Conservation (phyloP, 306 rosid species). For the Lotus japonicus region DNA sequence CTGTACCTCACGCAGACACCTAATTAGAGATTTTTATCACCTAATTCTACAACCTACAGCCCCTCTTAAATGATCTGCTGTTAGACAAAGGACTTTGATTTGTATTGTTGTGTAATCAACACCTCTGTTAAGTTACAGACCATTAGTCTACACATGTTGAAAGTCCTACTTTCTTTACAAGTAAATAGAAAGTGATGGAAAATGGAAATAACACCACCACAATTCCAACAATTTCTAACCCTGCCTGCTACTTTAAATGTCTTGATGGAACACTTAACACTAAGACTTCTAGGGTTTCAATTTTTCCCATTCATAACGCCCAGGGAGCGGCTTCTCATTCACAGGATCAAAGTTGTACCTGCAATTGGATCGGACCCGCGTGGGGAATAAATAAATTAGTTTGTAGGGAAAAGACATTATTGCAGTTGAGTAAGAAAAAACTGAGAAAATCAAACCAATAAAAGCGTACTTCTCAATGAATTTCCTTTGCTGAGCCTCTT, state of each 20-base stretch:
- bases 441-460: neutral
- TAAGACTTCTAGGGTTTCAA: conserved; percentile 40
- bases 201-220: conserved; percentile 89
- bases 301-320: conserved; percentile 85
- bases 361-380: conserved; percentile 34
- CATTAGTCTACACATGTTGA: conserved; percentile 71
- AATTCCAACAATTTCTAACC: conserved; percentile 55
- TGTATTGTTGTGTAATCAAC: conserved; percentile 61
- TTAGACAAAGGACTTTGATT: conserved; percentile 75
- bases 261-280: conserved; percentile 38
- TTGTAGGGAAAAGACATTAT: neutral
- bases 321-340: conserved; percentile 73
- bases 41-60: conserved; percentile 46
- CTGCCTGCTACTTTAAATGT: conserved; percentile 52
- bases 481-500: conserved; percentile 59
- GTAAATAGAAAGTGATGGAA: conserved; percentile 75
- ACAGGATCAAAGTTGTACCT: conserved; percentile 96
- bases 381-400: neutral
- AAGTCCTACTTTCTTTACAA: conserved; percentile 89
- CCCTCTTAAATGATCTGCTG: conserved; percentile 74
- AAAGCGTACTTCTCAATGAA: conserved; percentile 72
- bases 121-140: conserved; percentile 79
- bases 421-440: neutral
- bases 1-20: conserved; percentile 74
- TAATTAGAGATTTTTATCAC: conserved; percentile 34